A percentile compares a stretch with the other conserved stretches of the same genome.
These are phyloP conservation scores for Quercus alba DNA, from an alignment of 306 rosid species.

Conservation along the genomic window DNA sequence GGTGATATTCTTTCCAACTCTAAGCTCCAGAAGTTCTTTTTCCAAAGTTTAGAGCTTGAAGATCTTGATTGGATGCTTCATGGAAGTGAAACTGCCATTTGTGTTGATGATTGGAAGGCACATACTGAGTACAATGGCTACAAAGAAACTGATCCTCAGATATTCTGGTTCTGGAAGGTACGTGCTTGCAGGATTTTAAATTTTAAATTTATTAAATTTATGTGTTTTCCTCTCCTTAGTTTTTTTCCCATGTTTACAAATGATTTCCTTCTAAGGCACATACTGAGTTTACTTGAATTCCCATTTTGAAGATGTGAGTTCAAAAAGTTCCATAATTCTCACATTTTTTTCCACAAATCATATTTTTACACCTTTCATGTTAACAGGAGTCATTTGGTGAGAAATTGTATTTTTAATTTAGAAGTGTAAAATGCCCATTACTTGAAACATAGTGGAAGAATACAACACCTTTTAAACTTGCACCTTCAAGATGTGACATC, in stretches of 20 bases:
- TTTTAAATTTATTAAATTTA: background rate
- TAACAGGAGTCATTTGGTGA: too few species aligned
- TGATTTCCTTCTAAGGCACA: too few species aligned
- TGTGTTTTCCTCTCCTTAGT: background rate
- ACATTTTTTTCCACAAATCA: too few species aligned
- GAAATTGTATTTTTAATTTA: too few species aligned
- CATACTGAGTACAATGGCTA: constrained; percentile 86
- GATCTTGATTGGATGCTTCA: constrained; percentile 94
- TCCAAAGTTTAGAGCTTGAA: constrained; percentile 67
- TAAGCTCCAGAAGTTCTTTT: constrained; percentile 41
- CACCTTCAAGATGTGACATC: too few species aligned
- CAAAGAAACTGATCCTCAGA: constrained; percentile 79
- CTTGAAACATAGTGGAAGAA: too few species aligned
- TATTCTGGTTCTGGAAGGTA: constrained; percentile 98
- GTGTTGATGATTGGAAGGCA: constrained; percentile 89
- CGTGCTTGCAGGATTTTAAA: constrained; percentile 9
- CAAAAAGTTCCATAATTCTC: too few species aligned
- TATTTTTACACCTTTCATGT: too few species aligned
- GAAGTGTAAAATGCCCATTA: too few species aligned
- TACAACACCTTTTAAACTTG: too few species aligned
- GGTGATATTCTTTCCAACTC: constrained; percentile 65
- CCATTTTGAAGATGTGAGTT: too few species aligned
- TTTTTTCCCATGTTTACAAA: background rate
- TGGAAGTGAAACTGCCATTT: constrained; percentile 68
- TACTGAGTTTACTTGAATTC: too few species aligned